These are phyloP conservation scores for Pseudopyricularia javanii DNA, from an alignment of 2,329 filamentous ascomycete genomes.

Conservation along the genomic window DNA sequence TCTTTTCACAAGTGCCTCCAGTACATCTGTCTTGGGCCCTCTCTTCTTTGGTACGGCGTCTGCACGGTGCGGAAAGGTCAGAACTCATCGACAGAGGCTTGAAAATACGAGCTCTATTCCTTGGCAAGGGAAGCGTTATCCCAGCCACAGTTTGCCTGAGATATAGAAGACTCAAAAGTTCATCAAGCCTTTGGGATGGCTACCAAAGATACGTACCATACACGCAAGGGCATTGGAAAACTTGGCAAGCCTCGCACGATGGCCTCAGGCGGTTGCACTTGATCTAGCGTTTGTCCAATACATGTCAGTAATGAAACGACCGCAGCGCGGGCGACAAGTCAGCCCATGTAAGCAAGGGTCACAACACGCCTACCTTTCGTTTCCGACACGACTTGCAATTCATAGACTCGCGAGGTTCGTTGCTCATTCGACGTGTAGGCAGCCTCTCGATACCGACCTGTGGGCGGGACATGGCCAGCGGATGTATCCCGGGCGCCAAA, in stretches of 20 bases:
- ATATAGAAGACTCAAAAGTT: not conserved
- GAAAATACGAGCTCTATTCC: not conserved
- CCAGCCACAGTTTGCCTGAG: not conserved
- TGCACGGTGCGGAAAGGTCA: constrained; percentile 18
- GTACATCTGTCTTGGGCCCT: constrained; percentile 79
- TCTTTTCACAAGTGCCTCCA: constrained; percentile 72
- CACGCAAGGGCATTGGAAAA: constrained; percentile 78
- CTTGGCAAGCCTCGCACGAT: constrained; percentile 77
- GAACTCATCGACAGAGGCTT: not conserved
- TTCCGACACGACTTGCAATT: constrained; percentile 93
- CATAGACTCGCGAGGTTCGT: constrained; percentile 79
- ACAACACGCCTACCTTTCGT: constrained; percentile 55
- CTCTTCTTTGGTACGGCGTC: constrained; percentile 84
- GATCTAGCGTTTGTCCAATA: constrained; percentile 42
- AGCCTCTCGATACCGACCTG: constrained; percentile 74
- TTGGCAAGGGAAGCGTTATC: not conserved
- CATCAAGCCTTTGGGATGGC: no score
- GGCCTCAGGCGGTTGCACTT: constrained; percentile 82
- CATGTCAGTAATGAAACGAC: not conserved
- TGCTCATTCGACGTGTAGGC: constrained; percentile 56
- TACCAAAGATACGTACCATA: constrained; percentile 52
- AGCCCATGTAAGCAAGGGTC: not conserved
- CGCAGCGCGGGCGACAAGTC: not conserved
- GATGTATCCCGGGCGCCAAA: constrained; percentile 24
- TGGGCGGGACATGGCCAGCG: constrained; percentile 53